Conservation (phyloP, 2,329 filamentous ascomycete genomes). For the Aspergillus sclerotialis region DNA sequence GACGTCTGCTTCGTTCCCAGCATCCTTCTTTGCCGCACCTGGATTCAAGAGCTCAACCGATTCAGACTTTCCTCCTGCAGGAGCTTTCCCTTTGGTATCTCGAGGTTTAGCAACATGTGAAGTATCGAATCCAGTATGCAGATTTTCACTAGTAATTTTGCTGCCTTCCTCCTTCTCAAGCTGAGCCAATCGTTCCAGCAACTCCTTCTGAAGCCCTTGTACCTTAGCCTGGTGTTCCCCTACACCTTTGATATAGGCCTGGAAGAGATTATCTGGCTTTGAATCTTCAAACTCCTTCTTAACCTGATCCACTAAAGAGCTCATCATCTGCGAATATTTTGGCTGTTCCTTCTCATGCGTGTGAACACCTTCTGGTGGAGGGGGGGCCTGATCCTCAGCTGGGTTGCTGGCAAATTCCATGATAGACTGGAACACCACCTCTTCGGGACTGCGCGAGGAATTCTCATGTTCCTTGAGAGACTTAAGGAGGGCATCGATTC, state of each 20-base stretch:
- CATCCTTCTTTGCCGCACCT: constrained; percentile 29
- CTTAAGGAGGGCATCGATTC: constrained; percentile 71
- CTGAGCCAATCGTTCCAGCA: constrained; percentile 66
- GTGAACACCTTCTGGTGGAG: constrained; percentile 72
- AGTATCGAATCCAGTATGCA: constrained; percentile 85
- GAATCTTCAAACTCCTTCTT: constrained; percentile 73
- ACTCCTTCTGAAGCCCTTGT: constrained; percentile 65
- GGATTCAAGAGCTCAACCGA: constrained; percentile 72
- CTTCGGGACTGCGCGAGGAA: constrained; percentile 59
- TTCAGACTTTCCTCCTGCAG: constrained; percentile 33
- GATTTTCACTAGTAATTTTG: constrained; percentile 90
- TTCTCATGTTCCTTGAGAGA: constrained; percentile 69
- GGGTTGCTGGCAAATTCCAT: constrained; percentile 71
- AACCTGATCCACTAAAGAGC: constrained; percentile 87
- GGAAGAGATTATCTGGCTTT: constrained; percentile 63
- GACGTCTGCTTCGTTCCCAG: constrained; percentile 52
- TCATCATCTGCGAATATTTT: constrained; percentile 96
- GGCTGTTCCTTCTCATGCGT: constrained; percentile 66
- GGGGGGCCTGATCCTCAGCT: constrained; percentile 67
- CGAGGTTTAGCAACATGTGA: constrained; percentile 65
- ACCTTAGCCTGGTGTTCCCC: constrained; percentile 72
- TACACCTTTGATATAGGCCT: constrained; percentile 72
- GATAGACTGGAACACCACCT: constrained; percentile 81
- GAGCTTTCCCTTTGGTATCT: constrained; percentile 40
- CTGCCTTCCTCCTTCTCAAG: constrained; percentile 75